Base-by-base conservation (phyloP, 768 basidiomycete genomes). In the Tricholoma sp. region DNA sequence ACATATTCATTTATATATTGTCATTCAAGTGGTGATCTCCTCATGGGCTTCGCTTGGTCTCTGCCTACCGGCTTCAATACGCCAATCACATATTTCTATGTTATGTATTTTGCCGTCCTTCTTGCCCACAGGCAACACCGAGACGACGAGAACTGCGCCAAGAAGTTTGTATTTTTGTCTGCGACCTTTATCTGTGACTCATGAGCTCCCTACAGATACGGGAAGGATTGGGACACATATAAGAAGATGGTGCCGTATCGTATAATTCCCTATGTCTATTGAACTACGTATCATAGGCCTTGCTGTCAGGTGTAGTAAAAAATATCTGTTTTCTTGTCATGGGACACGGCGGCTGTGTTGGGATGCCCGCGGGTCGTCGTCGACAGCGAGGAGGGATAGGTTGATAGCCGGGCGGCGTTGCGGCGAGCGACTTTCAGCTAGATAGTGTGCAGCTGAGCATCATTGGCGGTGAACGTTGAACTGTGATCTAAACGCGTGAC, bases 21-120 rank as follows among this genome's bases (percentile, higher is more conserved):
- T 37, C 13, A 36, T 55, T 48, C 45, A 33, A 91, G 90, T 44
- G 90, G 90, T 18, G 94, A 95, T 65, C 77, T 94, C 61, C 70
- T 96, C 56, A 97, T 97, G 90, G 86, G 85, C 20, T 71, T 92
- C 45, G 89, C 94, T 0, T 98, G 96, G 95, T 97, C 87, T 54
- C 80, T 98, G 15, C 90, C 95, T 0, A 95, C 92, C 1, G 93
- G 91, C 4, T 92, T 97, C 70, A 76, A 84, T 45, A 94, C 94
- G 0, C 96, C 95, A 20, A 82, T 98, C 68, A 95, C 97, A 5
- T 95, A 98, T 76, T 99, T 95, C 76, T 98, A 98, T 66, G 82
- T 91, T 29, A 66, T 77, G 57, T 98, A 97, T 75, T 98, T 99
- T 63, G 77, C 81, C 3, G 81, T 97, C 34, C 81, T 99, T 24